phyloP scores from a whole-genome alignment of 1,139 yeast genomes.

The Debaryomycetaceae sp. region DNA sequence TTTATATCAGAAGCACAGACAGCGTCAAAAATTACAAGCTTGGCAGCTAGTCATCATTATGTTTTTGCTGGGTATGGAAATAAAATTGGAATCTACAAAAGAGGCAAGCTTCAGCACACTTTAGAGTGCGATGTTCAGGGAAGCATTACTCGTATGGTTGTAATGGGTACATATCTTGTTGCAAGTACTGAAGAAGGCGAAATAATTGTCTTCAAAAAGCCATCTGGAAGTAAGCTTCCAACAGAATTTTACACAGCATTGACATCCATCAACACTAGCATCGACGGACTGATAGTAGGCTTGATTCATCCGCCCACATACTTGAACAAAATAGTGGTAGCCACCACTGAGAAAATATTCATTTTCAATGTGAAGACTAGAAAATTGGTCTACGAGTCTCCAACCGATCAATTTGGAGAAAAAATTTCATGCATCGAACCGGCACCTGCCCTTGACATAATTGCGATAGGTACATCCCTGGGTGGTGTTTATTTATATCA shows the following conservation, averaged over 20 bases:
- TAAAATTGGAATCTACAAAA: conserved; percentile 70
- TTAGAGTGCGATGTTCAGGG: conserved; percentile 34
- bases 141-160: conserved; percentile 47
- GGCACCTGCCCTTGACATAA: conserved; percentile 83
- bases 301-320: conserved; percentile 87
- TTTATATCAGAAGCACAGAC: conserved; percentile 86
- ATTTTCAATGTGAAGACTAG: conserved; percentile 78
- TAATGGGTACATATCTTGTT: conserved; percentile 80
- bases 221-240: conserved; percentile 47
- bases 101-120: conserved; percentile 73
- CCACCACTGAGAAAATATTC: conserved; percentile 59
- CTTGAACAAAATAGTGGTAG: conserved; percentile 81
- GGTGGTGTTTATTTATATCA: conserved; percentile 71
- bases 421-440: conserved; percentile 62
- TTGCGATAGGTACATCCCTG: conserved; percentile 71
- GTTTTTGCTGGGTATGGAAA: conserved; percentile 77
- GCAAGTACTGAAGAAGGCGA: conserved; percentile 52
- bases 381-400: conserved; percentile 61
- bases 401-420: conserved; percentile 45
- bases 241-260: conserved; percentile 67
- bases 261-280: conserved; percentile 43
- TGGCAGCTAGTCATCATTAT: conserved; percentile 80
- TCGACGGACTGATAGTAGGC: conserved; percentile 69
- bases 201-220: conserved; percentile 63
- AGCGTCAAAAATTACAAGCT: conserved; percentile 60